phyloP scores from a whole-genome alignment of 805 yeast genomes.

The Myxozyma sirexii region DNA sequence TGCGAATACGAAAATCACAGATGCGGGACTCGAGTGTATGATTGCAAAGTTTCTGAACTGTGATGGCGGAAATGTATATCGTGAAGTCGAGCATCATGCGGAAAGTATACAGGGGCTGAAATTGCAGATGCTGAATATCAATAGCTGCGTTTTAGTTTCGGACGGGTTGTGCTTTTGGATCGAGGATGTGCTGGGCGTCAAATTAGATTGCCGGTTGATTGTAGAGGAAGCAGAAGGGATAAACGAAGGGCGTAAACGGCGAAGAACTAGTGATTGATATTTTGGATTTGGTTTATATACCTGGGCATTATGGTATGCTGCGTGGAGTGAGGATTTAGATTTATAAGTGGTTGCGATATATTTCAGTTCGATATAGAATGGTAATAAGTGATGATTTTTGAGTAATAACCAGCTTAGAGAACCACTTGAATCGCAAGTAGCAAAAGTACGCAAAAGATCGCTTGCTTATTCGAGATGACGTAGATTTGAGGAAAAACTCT shows the following conservation, averaged over 20 bases:
- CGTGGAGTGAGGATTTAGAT: not conserved
- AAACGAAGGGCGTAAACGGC: slow-evolving; percentile 1
- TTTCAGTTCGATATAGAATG: too few species aligned
- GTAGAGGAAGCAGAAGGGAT: not conserved
- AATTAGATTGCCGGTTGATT: slow-evolving; percentile 1
- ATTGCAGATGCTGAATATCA: slow-evolving; percentile 3
- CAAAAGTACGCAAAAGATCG: too few species aligned
- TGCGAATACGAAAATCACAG: slow-evolving; percentile 6
- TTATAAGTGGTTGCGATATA: not conserved
- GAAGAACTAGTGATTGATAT: not conserved
- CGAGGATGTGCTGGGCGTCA: slow-evolving; percentile 6
- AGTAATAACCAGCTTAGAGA: too few species aligned
- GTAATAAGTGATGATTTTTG: too few species aligned
- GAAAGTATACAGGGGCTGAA: not conserved
- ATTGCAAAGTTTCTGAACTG: slow-evolving; percentile 1
- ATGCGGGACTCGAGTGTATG: slow-evolving; percentile 2
- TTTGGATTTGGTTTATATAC: not conserved
- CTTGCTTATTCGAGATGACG: too few species aligned
- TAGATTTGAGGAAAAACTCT: too few species aligned
- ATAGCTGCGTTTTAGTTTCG: slow-evolving; percentile 7
- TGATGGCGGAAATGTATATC: too few species aligned
- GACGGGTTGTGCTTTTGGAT: slow-evolving; percentile 17
- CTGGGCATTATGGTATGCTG: too few species aligned
- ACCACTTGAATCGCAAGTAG: too few species aligned
- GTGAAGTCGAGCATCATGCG: not conserved